Evolutionary conservation across 495 filamentous ascomycete species (phyloP).

Genomic region (Penicillium flavigenum): DNA sequence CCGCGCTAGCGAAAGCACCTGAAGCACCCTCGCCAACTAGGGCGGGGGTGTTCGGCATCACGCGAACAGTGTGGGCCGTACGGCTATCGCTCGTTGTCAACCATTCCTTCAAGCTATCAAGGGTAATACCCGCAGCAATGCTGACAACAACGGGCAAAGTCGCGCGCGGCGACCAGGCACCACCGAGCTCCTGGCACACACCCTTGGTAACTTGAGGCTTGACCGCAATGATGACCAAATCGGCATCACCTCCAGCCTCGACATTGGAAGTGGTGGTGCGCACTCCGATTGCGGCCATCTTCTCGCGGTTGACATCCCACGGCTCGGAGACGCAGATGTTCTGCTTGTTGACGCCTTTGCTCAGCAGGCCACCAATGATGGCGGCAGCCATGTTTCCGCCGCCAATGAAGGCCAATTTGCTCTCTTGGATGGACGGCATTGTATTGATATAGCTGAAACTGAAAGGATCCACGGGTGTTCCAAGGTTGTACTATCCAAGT

Average conservation of each 20-base stretch:
- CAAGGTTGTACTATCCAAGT: not conserved
- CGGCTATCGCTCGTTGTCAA: slow-evolving; percentile 29
- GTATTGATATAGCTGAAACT: slow-evolving; percentile 8
- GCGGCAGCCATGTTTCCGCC: slow-evolving; percentile 49
- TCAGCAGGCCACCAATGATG: slow-evolving; percentile 43
- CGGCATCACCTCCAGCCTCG: slow-evolving; percentile 87
- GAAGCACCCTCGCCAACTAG: slow-evolving; percentile 41
- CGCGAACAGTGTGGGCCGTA: slow-evolving; percentile 35
- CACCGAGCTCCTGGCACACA: slow-evolving; percentile 88
- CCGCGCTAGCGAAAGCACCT: slow-evolving; percentile 32
- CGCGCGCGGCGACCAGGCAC: slow-evolving; percentile 74
- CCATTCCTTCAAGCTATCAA: slow-evolving; percentile 38
- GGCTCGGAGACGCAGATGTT: slow-evolving; percentile 71
- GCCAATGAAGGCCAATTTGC: slow-evolving; percentile 46
- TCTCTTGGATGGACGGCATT: slow-evolving; percentile 41
- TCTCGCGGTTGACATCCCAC: slow-evolving; percentile 79
- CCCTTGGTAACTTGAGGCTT: slow-evolving; percentile 76
- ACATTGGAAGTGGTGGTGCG: slow-evolving; percentile 81
- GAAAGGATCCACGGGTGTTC: not conserved
- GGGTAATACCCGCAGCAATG: slow-evolving; percentile 44
- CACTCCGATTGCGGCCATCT: slow-evolving; percentile 85
- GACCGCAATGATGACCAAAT: slow-evolving; percentile 78
- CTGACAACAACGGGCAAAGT: slow-evolving; percentile 50
- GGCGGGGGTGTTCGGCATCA: slow-evolving; percentile 47
- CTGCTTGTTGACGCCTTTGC: slow-evolving; percentile 31